phyloP scores from a whole-genome alignment of 768 basidiomycete genomes.

The Lepiota brunneoincarnata region DNA sequence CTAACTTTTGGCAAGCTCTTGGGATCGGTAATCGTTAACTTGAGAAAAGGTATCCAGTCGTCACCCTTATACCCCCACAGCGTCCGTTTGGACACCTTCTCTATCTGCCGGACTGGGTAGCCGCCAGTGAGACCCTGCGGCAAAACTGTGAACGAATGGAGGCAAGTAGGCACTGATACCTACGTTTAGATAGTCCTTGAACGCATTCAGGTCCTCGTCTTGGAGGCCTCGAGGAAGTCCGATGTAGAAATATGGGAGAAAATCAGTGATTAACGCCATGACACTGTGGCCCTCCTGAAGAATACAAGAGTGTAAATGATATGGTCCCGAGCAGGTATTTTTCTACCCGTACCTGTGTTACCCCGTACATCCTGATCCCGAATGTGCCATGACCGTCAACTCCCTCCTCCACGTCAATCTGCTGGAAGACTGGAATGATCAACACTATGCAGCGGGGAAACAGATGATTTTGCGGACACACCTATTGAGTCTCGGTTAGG shows the following conservation, averaged over 20 bases:
- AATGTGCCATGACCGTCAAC: conserved; percentile 7
- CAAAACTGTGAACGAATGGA: neutral
- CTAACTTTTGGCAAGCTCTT: conserved; percentile 81
- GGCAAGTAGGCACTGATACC: conserved; percentile 22
- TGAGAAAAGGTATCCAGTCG: conserved; percentile 76
- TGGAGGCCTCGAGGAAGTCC: conserved; percentile 82
- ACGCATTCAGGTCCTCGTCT: conserved; percentile 59
- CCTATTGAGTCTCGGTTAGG: conserved; percentile 65
- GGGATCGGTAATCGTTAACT: conserved; percentile 72
- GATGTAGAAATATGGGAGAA: conserved; percentile 92
- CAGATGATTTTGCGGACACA: conserved; percentile 31
- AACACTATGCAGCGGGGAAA: neutral
- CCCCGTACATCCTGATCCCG: conserved; percentile 76
- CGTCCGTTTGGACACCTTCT: conserved; percentile 63
- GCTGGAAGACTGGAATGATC: conserved; percentile 75
- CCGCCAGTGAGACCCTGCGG: neutral
- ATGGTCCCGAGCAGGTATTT: neutral
- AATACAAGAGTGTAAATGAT: conserved; percentile 2
- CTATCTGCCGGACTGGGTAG: conserved; percentile 38
- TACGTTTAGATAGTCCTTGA: conserved; percentile 76
- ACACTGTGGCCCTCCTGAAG: conserved; percentile 83
- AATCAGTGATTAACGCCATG: conserved; percentile 76
- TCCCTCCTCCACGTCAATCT: conserved; percentile 82
- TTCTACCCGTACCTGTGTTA: conserved; percentile 64
- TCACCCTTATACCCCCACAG: conserved; percentile 92